Evolutionary conservation across 2,329 filamentous ascomycete genomes (phyloP).

Genomic region (Trichothecium sympodiale): DNA sequence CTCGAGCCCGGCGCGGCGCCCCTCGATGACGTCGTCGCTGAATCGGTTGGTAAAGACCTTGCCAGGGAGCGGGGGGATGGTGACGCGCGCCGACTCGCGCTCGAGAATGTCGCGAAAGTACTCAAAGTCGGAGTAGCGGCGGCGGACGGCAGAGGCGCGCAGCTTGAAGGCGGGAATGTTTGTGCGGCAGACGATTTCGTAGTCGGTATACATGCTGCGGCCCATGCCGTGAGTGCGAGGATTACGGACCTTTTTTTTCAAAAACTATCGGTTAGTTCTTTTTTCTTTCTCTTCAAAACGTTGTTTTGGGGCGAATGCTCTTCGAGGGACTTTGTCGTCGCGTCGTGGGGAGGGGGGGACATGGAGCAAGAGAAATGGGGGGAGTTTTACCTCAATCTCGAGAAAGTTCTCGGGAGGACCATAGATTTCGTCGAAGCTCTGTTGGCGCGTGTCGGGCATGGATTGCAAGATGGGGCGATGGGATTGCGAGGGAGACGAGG

Average conservation of each 20-base stretch:
- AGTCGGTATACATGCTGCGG: slow-evolving; percentile 95
- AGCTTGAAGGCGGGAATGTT: slow-evolving; percentile 99
- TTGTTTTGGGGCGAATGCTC: not conserved
- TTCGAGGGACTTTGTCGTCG: not conserved
- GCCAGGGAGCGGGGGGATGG: slow-evolving; percentile 87
- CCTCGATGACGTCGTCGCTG: slow-evolving; percentile 96
- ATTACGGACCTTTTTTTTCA: slow-evolving; percentile 63
- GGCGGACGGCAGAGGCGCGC: slow-evolving; percentile 74
- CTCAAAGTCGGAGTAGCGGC: slow-evolving; percentile 96
- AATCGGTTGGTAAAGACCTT: slow-evolving; percentile 98
- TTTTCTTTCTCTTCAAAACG: not conserved
- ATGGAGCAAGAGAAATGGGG: not conserved
- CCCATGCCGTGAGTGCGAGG: slow-evolving; percentile 91
- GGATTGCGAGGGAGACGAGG: slow-evolving; percentile 21
- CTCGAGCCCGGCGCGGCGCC: slow-evolving; percentile 80
- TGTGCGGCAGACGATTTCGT: slow-evolving; percentile 94
- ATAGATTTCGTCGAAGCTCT: slow-evolving; percentile 98
- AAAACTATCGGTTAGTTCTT: not conserved
- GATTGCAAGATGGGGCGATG: slow-evolving; percentile 51
- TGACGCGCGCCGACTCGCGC: slow-evolving; percentile 86
- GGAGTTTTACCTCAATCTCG: slow-evolving; percentile 77
- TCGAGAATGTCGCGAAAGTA: slow-evolving; percentile 98
- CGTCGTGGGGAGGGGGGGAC: not conserved
- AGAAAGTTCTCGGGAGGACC: slow-evolving; percentile 97
- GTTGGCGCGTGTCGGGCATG: slow-evolving; percentile 66